Evolutionary conservation across 75 land plant genomes (phyloP), one percentile per base, ranked within the genome.

Genomic region (Cupressus sempervirens): DNA sequence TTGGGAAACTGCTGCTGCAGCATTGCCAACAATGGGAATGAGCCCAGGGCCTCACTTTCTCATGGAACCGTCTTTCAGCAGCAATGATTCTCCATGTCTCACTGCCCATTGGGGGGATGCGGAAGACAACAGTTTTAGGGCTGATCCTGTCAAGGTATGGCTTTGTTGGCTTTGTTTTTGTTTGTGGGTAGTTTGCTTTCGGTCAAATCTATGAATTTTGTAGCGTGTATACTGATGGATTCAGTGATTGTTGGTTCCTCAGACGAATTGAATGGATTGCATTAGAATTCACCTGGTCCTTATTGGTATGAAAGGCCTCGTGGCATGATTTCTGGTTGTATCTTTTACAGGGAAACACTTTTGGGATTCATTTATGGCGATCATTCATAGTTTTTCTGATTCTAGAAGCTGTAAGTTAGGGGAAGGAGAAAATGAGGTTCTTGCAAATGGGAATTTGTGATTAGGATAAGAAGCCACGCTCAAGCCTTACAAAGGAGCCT

Each of bases 121-220:
- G n/a, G 81, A 79, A 40, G 81, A 79, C 43, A 79, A 79, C 43
- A 79, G 81, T 40, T 79, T 79, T 79, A 41, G n/a, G 48, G 81
- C 50, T 18, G 81, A 79, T 7, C 81, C 81, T 9, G 4, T 45
- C 0, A n/a, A 36, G 81, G 81, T 79, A 79, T 79, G 81, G 20
- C 45, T 45, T 26, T 79, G 45, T 79, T 40, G 45, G 45, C 41
- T 79, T 14, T 45, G 4, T 79, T 10, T 79, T 45, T 45, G n/a
- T 79, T 29, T 72, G 67, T 72, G 36, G 32, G 32, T 72, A 11
- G 74, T 72, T 32, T 72, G 15, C 14, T 30, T 32, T 12, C 32
- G 32, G 74, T 72, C 67, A 72, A 30, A 30, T 72, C 32, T 32
- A 11, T 72, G 36, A 32, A 68, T 23, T 68, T n/a, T 1, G 8